These are phyloP conservation scores for Oxytropis ochrocephala DNA, from an alignment of 306 rosid genomes.

Conservation along the genomic window DNA sequence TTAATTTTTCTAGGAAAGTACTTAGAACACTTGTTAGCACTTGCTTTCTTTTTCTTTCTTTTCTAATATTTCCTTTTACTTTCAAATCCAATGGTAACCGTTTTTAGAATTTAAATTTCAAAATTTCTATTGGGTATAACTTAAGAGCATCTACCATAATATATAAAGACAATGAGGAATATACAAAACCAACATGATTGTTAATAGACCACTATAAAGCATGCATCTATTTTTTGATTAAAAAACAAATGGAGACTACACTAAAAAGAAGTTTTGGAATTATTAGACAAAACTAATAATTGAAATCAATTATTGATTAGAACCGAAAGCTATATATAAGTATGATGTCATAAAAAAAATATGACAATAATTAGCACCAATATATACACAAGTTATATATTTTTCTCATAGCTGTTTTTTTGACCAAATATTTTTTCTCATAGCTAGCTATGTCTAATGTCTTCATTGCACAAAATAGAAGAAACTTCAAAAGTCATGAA, in stretches of 20 bases:
- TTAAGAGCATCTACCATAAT: conserved; percentile 22
- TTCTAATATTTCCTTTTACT: background rate
- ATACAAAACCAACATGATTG: conserved; percentile 27
- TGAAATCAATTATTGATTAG: conserved; percentile 39
- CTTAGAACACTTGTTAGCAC: too few relatives aligned
- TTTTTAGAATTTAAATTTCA: conserved; percentile 11
- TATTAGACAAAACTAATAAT: conserved; percentile 36
- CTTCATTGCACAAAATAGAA: conserved; percentile 17
- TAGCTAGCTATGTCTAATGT: background rate
- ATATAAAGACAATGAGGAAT: conserved; percentile 26
- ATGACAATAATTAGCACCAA: conserved; percentile 40
- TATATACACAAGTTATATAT: background rate
- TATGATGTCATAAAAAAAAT: too few relatives aligned
- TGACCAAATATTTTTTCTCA: background rate
- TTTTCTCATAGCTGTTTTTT: background rate
- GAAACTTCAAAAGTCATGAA: conserved; percentile 25
- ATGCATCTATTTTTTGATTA: conserved; percentile 27
- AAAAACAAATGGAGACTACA: conserved; percentile 19
- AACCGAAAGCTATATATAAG: conserved; percentile 22
- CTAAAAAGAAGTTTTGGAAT: conserved; percentile 35
- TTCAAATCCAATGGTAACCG: background rate
- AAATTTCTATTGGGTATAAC: conserved; percentile 5
- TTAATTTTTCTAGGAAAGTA: too few relatives aligned
- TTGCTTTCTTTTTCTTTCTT: too few relatives aligned
- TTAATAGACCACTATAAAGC: conserved; percentile 39